Evolutionary conservation across 2,329 filamentous ascomycete genomes (phyloP), one percentile per base, ranked within the genome.

Genomic region (Hypoxylon sp.): DNA sequence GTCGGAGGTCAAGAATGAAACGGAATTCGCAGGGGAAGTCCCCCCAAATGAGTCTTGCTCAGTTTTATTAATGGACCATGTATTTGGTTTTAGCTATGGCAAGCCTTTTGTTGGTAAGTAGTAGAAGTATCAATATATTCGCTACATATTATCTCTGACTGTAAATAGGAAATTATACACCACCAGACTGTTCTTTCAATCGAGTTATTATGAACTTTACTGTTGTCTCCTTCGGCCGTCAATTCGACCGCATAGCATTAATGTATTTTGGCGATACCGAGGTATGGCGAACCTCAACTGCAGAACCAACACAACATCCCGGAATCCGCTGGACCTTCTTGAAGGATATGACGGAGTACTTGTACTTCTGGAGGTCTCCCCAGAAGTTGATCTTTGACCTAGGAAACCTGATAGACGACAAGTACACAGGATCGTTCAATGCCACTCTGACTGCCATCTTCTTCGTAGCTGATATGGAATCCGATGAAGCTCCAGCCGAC

Each of bases 311-410:
- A 0, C 68, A 46, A 25, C 61, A 76, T 1, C 81, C 81, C 64
- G 89, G 89, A 1, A 91, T 92, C 55, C 77, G 82, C 19, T 91
- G 87, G 86, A 87, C 84, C 0, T 91, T 90, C 68, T 78, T 86
- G 45, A 92, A 91, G 76, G 89, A 92, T 67, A 87, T 91, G 85
- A 87, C 87, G 3, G 83, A 84, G 63, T 90, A 86, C 69, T 79
- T 87, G 36, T 79, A 84, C 10, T 77, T 91, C 21, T 89, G 90
- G 82, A 85, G 84, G 59, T 75, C 82, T 23, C 81, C 83, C 1
- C 89, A 91, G 72, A 91, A 84, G 68, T 76, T 92, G 41, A 90
- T 91, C 43, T 91, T 92, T 70, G 89, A 92, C 70, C 81, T 91
- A 2, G 89, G 83, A 58, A 92, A 90, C 68, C 72, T 90, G 11